Conservation (phyloP, 2,329 filamentous ascomycete genomes). For the Trichoderma pleuroti region DNA sequence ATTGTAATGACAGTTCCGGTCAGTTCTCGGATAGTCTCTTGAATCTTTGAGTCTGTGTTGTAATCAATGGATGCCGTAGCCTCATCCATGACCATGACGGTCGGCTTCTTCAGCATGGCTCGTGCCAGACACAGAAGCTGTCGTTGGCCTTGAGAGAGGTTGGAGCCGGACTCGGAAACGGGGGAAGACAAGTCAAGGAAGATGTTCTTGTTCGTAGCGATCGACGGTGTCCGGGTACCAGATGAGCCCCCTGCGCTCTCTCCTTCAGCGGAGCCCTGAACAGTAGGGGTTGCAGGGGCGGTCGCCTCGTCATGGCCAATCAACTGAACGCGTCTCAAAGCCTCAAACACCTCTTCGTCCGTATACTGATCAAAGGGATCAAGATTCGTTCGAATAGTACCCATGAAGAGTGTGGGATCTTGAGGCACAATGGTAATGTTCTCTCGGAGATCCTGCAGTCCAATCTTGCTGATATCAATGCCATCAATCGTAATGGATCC, state of each 20-base stretch:
- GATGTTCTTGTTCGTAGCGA: constrained; percentile 83
- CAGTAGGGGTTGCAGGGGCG: constrained; percentile 27
- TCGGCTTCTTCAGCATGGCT: constrained; percentile 85
- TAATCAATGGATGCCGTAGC: constrained; percentile 98
- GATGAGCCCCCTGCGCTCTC: constrained; percentile 12
- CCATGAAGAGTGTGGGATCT: constrained; percentile 90
- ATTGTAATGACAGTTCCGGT: constrained; percentile 95
- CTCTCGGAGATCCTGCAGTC: constrained; percentile 87
- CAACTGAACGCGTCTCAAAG: constrained; percentile 82
- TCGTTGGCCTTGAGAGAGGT: constrained; percentile 92
- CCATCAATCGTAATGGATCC: constrained; percentile 89
- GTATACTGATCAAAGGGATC: constrained; percentile 89
- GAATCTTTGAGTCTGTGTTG: constrained; percentile 90
- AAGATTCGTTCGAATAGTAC: constrained; percentile 86
- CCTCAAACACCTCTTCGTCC: constrained; percentile 85
- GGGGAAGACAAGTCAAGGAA: constrained; percentile 83
- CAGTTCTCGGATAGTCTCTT: constrained; percentile 91
- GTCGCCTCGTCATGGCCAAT: constrained; percentile 59
- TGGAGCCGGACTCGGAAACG: constrained; percentile 86
- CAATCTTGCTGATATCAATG: constrained; percentile 85
- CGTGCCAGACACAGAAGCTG: constrained; percentile 92
- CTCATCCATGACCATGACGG: constrained; percentile 98
- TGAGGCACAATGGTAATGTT: constrained; percentile 97
- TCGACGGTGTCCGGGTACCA: constrained; percentile 27
- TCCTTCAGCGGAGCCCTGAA: constrained; percentile 16